A percentile compares a stretch with the other conserved stretches of the same genome.
Evolutionary conservation across 108 stramenopile species (phyloP).

Genomic region (Skeletonema marinoi): DNA sequence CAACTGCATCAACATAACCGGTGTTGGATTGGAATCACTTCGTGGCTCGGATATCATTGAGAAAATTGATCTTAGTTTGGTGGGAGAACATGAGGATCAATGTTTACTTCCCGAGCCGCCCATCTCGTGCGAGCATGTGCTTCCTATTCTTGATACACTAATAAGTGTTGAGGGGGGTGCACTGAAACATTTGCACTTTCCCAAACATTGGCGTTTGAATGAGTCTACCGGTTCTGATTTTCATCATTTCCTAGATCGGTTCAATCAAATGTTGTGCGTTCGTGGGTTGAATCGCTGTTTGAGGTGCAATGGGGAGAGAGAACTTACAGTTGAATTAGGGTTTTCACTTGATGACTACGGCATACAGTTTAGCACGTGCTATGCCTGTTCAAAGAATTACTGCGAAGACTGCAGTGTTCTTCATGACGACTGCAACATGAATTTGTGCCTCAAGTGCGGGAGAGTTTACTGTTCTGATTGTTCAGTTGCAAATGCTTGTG

Average conservation of each 20-base stretch:
- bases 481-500: background rate
- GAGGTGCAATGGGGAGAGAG: background rate
- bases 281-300: background rate
- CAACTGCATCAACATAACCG: background rate
- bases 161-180: background rate
- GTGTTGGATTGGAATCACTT: background rate
- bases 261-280: background rate
- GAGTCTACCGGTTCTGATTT: background rate
- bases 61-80: background rate
- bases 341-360: background rate
- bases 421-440: background rate
- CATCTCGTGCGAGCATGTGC: background rate
- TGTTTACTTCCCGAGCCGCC: background rate
- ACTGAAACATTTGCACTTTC: background rate
- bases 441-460: background rate
- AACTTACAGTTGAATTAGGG: too few species aligned
- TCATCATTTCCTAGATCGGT: background rate
- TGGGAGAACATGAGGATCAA: background rate
- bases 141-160: background rate
- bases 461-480: background rate
- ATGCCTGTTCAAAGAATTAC: background rate
- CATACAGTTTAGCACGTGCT: background rate
- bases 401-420: background rate
- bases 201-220: background rate
- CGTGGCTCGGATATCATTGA: background rate